Percentiles rank a stretch among this genome's conserved stretches.
phyloP scores from a whole-genome alignment of 345 rosid genomes.

The Stellera chamaejasme region DNA sequence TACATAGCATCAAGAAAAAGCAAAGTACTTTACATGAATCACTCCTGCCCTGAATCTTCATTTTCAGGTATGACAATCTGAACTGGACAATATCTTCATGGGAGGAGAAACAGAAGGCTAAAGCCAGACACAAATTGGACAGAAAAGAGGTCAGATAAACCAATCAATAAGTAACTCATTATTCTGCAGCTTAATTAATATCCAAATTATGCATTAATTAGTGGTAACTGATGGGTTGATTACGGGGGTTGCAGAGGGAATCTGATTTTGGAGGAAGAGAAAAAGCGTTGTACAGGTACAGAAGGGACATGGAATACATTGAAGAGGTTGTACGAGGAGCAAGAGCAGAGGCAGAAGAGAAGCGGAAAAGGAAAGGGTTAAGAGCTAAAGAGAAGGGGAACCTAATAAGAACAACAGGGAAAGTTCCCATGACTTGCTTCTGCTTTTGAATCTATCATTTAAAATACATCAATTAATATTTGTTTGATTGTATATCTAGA shows the following conservation, averaged over 20 bases:
- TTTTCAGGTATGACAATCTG: constrained; percentile 45
- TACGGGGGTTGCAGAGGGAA: constrained; percentile 34
- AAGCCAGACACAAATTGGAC: constrained; percentile 39
- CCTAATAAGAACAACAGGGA: constrained; percentile 45
- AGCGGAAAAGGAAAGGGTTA: constrained; percentile 36
- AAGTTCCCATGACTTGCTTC: constrained; percentile 40
- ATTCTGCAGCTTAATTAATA: too few species aligned
- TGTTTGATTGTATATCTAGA: too few species aligned
- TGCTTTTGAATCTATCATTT: constrained; percentile 28
- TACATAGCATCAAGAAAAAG: neutral
- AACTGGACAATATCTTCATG: constrained; percentile 36
- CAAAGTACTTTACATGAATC: neutral
- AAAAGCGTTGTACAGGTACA: constrained; percentile 34
- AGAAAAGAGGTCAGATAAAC: constrained; percentile 46
- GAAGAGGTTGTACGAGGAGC: constrained; percentile 40
- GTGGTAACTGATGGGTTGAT: constrained; percentile 7
- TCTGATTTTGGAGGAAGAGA: constrained; percentile 24
- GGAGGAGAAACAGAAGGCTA: constrained; percentile 50
- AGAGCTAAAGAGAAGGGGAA: constrained; percentile 64
- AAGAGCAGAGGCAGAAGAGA: constrained; percentile 46
- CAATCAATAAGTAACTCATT: too few species aligned
- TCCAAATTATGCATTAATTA: neutral
- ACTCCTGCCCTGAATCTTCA: neutral
- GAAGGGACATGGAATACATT: constrained; percentile 30
- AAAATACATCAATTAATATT: too few species aligned